Evolutionary conservation across 2,329 filamentous ascomycete species (phyloP).

Genomic region (Colletotrichum melonis): DNA sequence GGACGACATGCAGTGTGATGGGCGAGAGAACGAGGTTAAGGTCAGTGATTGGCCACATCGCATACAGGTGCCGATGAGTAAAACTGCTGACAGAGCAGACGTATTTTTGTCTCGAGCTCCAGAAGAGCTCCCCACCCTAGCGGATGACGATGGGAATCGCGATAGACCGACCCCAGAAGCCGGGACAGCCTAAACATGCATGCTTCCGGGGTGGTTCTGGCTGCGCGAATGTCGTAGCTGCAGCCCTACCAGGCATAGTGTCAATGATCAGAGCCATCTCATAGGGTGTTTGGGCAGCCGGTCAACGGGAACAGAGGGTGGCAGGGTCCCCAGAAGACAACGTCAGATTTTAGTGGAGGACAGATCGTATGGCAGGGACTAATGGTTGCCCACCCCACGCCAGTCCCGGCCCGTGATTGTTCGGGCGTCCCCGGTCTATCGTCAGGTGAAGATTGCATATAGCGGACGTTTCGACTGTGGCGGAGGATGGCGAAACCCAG

Average conservation of each 20-base stretch:
- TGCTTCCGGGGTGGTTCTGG: conserved; percentile 2
- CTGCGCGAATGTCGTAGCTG: neutral
- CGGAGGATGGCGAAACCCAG: conserved; percentile 4
- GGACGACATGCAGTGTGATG: neutral
- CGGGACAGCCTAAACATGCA: conserved; percentile 9
- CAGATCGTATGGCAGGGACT: conserved; percentile 15
- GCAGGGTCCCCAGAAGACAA: conserved; percentile 20
- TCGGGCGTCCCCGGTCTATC: neutral
- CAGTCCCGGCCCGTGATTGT: conserved; percentile 10
- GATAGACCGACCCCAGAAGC: conserved; percentile 16
- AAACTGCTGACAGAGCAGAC: conserved; percentile 30
- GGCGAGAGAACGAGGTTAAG: neutral
- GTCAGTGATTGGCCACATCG: conserved; percentile 16
- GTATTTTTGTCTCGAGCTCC: conserved; percentile 27
- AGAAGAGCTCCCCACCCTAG: neutral
- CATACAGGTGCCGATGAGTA: neutral
- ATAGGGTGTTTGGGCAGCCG: conserved; percentile 2
- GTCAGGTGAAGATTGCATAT: neutral
- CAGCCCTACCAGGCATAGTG: conserved; percentile 24
- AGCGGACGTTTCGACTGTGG: neutral
- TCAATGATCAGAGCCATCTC: neutral
- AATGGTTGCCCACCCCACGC: conserved; percentile 1
- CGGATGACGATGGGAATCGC: conserved; percentile 19
- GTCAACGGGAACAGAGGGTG: neutral
- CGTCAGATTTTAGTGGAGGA: conserved; percentile 33